These are phyloP conservation scores for Russula compacta DNA, from an alignment of 768 basidiomycete species.

Conservation along the genomic window DNA sequence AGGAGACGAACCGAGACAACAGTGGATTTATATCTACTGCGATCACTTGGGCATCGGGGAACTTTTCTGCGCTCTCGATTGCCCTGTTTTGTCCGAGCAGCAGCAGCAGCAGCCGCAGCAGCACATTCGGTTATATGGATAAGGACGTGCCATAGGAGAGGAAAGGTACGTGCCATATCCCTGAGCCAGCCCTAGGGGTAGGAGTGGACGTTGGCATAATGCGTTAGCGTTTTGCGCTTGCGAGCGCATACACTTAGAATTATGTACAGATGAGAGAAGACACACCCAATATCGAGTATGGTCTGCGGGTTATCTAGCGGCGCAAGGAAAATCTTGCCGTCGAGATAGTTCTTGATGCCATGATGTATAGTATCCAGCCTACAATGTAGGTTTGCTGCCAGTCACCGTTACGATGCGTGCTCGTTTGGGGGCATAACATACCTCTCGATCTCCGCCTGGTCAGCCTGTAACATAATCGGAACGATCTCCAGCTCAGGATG, in stretches of 20 bases:
- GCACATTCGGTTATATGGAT: background rate
- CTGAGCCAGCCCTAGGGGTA: conserved; percentile 5
- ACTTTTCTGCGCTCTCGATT: conserved; percentile 20
- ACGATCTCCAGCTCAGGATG: background rate
- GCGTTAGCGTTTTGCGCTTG: background rate
- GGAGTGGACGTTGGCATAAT: too few species aligned
- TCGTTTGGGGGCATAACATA: background rate
- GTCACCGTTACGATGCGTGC: background rate
- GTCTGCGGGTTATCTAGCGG: conserved; percentile 19
- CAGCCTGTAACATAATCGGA: background rate
- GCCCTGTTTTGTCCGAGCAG: conserved; percentile 17
- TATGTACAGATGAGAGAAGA: too few species aligned
- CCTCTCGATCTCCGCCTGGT: conserved; percentile 8
- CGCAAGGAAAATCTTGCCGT: conserved; percentile 14
- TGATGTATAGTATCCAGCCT: conserved; percentile 23
- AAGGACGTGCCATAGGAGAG: background rate
- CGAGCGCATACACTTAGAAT: too few species aligned
- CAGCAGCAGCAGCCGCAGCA: too few species aligned
- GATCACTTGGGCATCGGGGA: conserved; percentile 16
- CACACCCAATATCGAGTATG: conserved; percentile 24
- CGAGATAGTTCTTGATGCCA: conserved; percentile 20
- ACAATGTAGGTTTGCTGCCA: background rate
- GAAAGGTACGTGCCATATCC: conserved; percentile 3
- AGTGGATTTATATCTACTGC: conserved; percentile 20
- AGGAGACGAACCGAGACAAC: conserved; percentile 16